Conservation (phyloP, 225 moss, liverwort and hornwort genomes). For the Climacium dendroides region DNA sequence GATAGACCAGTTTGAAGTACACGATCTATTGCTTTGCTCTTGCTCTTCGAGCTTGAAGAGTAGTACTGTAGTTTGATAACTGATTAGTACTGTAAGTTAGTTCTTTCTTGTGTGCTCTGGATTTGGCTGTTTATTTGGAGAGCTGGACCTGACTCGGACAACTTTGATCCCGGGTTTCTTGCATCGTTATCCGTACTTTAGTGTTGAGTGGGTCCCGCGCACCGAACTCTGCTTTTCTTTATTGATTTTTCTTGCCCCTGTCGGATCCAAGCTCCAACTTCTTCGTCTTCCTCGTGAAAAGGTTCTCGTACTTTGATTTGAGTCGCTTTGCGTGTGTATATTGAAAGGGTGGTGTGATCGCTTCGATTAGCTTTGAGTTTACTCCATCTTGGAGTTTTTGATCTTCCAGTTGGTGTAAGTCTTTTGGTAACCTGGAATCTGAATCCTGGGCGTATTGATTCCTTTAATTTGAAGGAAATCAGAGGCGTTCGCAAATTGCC, state of each 20-base stretch:
- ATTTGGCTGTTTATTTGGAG: background rate
- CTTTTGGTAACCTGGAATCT: background rate
- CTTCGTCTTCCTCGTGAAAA: background rate
- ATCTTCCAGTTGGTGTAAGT: background rate
- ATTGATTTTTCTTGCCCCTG: background rate
- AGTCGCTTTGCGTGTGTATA: background rate
- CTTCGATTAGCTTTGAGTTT: background rate
- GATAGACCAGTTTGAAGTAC: background rate
- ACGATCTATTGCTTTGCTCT: background rate
- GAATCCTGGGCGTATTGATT: background rate
- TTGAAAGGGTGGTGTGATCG: background rate
- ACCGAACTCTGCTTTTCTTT: background rate
- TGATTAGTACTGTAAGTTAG: no score
- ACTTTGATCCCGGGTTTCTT: background rate
- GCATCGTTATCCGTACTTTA: background rate
- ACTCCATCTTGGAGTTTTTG: background rate
- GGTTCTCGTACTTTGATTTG: background rate
- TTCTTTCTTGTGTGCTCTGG: no score
- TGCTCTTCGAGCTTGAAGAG: background rate
- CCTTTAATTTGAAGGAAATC: background rate
- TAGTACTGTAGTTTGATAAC: background rate
- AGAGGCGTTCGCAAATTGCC: background rate
- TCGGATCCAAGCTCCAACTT: background rate
- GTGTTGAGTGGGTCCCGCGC: background rate
- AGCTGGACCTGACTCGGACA: background rate